phyloP scores from a whole-genome alignment of 2,329 filamentous ascomycete species.

The Trichoderma sp. region DNA sequence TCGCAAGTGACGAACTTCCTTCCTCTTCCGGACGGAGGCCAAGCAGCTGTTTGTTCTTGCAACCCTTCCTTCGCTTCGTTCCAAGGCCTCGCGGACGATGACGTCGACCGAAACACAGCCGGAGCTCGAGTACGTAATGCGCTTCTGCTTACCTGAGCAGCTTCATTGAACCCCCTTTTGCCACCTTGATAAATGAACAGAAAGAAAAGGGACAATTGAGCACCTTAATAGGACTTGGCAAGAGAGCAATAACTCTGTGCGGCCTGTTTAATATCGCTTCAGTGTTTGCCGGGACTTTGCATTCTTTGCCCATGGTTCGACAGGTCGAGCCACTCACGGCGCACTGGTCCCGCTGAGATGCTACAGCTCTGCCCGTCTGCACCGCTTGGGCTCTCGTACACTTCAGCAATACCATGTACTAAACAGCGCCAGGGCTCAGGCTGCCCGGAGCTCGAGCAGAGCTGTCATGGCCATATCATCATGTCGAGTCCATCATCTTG shows the following conservation, averaged over 20 bases:
- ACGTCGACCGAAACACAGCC: slow-evolving; percentile 8
- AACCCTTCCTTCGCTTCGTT: neutral
- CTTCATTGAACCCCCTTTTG: neutral
- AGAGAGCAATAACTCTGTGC: too few relatives aligned
- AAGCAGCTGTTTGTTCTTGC: neutral
- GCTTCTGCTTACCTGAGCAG: neutral
- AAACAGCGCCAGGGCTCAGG: neutral
- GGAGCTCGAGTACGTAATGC: neutral
- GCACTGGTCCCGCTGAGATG: neutral
- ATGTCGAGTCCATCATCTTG: too few relatives aligned
- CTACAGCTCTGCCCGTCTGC: slow-evolving; percentile 22
- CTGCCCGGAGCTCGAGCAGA: too few relatives aligned
- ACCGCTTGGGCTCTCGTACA: slow-evolving; percentile 20
- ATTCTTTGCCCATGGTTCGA: neutral
- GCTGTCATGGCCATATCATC: too few relatives aligned
- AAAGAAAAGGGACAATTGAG: neutral
- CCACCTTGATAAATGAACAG: neutral
- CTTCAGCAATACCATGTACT: neutral
- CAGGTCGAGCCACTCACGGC: neutral
- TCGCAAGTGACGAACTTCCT: slow-evolving; percentile 1
- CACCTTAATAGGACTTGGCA: too few relatives aligned
- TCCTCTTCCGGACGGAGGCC: neutral
- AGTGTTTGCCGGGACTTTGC: neutral
- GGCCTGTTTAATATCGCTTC: slow-evolving; percentile 12
- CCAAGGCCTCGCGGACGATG: slow-evolving; percentile 19